Evolutionary conservation across 352 stramenopile species (phyloP), one percentile per base, ranked within the genome.

Genomic region (Globisporangium apiculatum): DNA sequence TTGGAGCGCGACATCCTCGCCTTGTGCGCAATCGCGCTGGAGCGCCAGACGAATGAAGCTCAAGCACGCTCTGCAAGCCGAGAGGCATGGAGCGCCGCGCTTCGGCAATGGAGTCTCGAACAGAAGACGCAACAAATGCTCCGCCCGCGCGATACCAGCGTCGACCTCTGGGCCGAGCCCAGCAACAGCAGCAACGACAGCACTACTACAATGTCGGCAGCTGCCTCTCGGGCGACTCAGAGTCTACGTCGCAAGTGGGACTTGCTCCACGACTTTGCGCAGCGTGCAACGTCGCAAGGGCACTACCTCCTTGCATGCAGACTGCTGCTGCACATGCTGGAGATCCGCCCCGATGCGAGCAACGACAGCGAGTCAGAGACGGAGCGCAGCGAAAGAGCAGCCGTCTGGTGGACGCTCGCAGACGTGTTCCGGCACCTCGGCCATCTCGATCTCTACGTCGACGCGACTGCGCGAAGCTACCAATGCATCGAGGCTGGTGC

Each of bases 351-450:
- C 12, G 50, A 40, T 0, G 49, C 50, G 11, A 12, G 40, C 4
- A 55, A 53, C 31, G 35, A 58, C 8, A 35, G 54, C 15, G 8
- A 35, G 17, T 45, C 35, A 5, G 54, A 65, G 14, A 4, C 14
- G 5, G 47, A 53, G n/a, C 41, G 41, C 48, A 55, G 47, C 10
- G 68, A 76, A 38, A 49, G 48, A 15, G 64, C 59, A 12, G 51
- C 49, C 4, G 63, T 68, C 36, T 91, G 79, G 79, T 77, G 76
- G 67, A 63, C 51, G 17, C 67, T 91, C n/a, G 72, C 71, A 3
- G 79, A 91, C 58, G 60, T 69, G 7, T 86, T 89, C 61, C 75
- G 75, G 0, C 81, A 89, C 50, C 55, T 91, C 17, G 76, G 76
- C 0, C 64, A 73, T 15, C 14, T 86, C 6, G 76, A 85, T 9